These are phyloP conservation scores for Mycena maculata DNA, from an alignment of 768 basidiomycete species.

Conservation along the genomic window DNA sequence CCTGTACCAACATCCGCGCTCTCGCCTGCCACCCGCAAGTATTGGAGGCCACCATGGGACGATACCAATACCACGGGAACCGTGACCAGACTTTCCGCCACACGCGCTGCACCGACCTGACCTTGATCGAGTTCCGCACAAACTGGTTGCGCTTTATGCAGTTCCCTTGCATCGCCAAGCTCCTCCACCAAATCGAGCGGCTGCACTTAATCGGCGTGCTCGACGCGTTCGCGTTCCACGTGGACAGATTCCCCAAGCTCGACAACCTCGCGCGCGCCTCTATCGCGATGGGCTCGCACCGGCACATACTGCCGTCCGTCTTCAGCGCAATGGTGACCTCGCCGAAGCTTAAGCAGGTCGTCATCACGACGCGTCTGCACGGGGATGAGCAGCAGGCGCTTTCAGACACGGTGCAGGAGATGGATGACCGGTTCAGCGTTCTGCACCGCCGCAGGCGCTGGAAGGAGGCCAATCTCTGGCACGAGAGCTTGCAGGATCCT, in stretches of 20 bases:
- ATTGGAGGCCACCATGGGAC: not conserved
- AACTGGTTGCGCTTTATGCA: conserved; percentile 2
- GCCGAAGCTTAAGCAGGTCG: conserved; percentile 33
- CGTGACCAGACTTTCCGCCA: conserved; percentile 2
- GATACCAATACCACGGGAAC: not conserved
- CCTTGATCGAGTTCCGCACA: conserved; percentile 29
- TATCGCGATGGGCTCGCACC: conserved; percentile 28
- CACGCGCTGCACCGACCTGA: conserved; percentile 26
- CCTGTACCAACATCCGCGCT: conserved; percentile 28
- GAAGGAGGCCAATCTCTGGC: conserved; percentile 31
- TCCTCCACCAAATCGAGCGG: conserved; percentile 26
- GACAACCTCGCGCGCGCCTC: conserved; percentile 25
- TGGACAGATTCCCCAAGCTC: conserved; percentile 18
- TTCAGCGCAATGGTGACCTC: conserved; percentile 20
- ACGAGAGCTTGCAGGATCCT: conserved; percentile 27
- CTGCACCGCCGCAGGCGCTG: conserved; percentile 33
- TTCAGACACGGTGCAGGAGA: conserved; percentile 9
- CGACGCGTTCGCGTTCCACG: not conserved
- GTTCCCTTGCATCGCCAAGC: not conserved
- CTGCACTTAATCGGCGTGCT: conserved; percentile 29
- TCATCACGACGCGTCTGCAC: conserved; percentile 29
- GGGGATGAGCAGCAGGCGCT: conserved; percentile 22
- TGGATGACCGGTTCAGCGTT: conserved; percentile 30
- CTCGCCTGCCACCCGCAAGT: conserved; percentile 29
- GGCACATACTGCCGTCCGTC: not conserved